Evolutionary conservation across 441 rosid species (phyloP).

Genomic region (Pelargonium cotyledonis): DNA sequence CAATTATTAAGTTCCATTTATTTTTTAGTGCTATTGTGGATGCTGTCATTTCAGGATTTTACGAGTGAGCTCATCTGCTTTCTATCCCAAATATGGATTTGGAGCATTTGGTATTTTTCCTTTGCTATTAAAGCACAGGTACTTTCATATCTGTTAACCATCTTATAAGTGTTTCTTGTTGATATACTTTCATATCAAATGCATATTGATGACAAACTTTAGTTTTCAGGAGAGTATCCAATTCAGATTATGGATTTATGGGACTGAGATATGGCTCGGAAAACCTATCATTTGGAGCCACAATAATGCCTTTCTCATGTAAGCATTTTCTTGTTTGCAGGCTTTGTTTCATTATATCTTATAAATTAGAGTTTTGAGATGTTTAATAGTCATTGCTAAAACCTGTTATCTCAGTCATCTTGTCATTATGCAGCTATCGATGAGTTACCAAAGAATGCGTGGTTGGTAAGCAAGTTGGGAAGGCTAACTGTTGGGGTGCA

Average conservation of each 20-base stretch:
- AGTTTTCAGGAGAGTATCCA: conserved; percentile 31
- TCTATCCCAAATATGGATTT: conserved; percentile 61
- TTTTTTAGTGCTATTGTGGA: conserved; percentile 13
- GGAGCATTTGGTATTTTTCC: conserved; percentile 84
- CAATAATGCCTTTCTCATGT: conserved; percentile 57
- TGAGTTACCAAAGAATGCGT: conserved; percentile 65
- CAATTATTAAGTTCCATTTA: neutral
- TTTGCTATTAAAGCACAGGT: conserved; percentile 51
- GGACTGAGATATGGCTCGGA: conserved; percentile 82
- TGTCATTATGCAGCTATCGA: conserved; percentile 34
- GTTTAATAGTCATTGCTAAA: neutral
- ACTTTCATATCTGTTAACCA: conserved; percentile 5
- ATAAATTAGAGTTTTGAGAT: neutral
- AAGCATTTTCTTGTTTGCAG: conserved; percentile 7
- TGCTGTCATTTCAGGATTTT: conserved; percentile 43
- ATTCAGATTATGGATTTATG: conserved; percentile 61
- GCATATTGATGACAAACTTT: conserved; percentile 17
- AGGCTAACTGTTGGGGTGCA: conserved; percentile 76
- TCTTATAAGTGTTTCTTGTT: neutral
- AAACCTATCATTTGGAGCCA: conserved; percentile 66
- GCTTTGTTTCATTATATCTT: neutral
- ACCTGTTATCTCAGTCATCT: neutral
- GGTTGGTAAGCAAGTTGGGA: conserved; percentile 87
- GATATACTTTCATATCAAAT: conserved; percentile 2
- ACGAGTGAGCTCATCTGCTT: conserved; percentile 61